Percentiles rank a stretch among this genome's conserved stretches.
Evolutionary conservation across 805 yeast species (phyloP).

Genomic region (Pichia paraexigua): DNA sequence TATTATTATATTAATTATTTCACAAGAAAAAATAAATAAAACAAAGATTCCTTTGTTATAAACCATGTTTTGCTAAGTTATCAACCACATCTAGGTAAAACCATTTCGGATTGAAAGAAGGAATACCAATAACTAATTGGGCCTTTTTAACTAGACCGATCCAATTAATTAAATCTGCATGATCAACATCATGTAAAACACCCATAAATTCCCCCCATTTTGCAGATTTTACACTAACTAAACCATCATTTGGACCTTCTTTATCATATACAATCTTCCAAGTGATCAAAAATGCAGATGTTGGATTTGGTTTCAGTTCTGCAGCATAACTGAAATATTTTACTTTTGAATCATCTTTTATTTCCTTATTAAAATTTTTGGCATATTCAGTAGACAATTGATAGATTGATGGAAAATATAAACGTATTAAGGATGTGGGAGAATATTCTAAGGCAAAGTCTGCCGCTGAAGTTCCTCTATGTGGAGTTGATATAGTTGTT

Average conservation of each 20-base stretch:
- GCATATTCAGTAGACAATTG: slow-evolving; percentile 57
- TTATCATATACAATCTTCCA: slow-evolving; percentile 50
- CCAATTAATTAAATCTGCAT: slow-evolving; percentile 83
- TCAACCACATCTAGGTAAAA: slow-evolving; percentile 65
- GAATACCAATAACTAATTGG: slow-evolving; percentile 24
- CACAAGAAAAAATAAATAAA: too few species aligned
- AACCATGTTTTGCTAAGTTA: slow-evolving; percentile 50
- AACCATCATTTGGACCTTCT: slow-evolving; percentile 71
- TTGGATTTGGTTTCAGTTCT: slow-evolving; percentile 51
- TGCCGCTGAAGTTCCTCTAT: slow-evolving; percentile 78
- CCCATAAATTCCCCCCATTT: slow-evolving; percentile 84
- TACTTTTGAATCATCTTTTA: slow-evolving; percentile 52
- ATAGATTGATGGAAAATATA: slow-evolving; percentile 35
- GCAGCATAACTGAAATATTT: slow-evolving; percentile 83
- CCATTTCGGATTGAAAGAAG: slow-evolving; percentile 52
- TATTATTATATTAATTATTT: neutral
- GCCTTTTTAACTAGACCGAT: slow-evolving; percentile 41
- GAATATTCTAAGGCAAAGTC: slow-evolving; percentile 43
- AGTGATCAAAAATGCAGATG: slow-evolving; percentile 51
- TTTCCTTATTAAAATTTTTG: slow-evolving; percentile 43
- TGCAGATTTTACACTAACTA: slow-evolving; percentile 71
- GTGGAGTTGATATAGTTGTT: slow-evolving; percentile 86
- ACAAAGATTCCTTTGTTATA: slow-evolving; percentile 28
- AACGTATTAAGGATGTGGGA: slow-evolving; percentile 15
- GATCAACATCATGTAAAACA: slow-evolving; percentile 71